Percentiles rank a stretch among this genome's conserved stretches.
phyloP scores from a whole-genome alignment of 2,329 filamentous ascomycete species.

The Cladophialophora exuberans region DNA sequence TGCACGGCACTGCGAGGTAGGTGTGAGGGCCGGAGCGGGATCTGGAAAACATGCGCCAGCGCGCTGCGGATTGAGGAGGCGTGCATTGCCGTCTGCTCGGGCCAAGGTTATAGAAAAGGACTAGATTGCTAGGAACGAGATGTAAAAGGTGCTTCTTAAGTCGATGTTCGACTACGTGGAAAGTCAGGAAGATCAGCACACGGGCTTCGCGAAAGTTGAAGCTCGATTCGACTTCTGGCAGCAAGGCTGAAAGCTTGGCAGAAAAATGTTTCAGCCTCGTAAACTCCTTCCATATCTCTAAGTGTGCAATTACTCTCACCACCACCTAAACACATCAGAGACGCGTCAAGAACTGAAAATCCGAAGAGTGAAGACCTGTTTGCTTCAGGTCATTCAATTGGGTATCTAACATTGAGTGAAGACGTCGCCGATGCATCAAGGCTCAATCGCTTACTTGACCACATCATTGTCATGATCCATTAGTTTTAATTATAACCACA shows the following conservation, averaged over 20 bases:
- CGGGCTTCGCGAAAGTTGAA: too few species aligned
- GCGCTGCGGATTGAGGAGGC: constrained; percentile 47
- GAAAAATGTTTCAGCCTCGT: constrained; percentile 17
- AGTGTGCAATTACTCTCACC: too few species aligned
- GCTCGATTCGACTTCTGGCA: not conserved
- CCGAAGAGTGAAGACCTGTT: not conserved
- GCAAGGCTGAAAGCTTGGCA: constrained; percentile 21
- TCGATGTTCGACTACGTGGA: too few species aligned
- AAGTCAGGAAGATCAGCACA: too few species aligned
- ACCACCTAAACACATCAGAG: too few species aligned
- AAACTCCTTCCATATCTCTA: too few species aligned
- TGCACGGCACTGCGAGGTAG: not conserved
- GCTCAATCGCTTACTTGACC: not conserved
- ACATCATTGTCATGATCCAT: not conserved
- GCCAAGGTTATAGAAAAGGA: not conserved
- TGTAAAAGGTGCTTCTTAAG: not conserved
- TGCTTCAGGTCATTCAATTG: not conserved
- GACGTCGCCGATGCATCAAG: not conserved
- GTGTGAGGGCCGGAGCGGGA: constrained; percentile 39
- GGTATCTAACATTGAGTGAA: constrained; percentile 18
- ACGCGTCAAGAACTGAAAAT: too few species aligned
- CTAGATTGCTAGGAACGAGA: too few species aligned
- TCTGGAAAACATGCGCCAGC: constrained; percentile 49
- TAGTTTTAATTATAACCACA: not conserved
- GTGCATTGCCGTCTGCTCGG: constrained; percentile 30